A percentile compares a stretch with the other conserved stretches of the same genome.
phyloP scores from a whole-genome alignment of 805 yeast species.

The Vanderwaltozyma polyspora region DNA sequence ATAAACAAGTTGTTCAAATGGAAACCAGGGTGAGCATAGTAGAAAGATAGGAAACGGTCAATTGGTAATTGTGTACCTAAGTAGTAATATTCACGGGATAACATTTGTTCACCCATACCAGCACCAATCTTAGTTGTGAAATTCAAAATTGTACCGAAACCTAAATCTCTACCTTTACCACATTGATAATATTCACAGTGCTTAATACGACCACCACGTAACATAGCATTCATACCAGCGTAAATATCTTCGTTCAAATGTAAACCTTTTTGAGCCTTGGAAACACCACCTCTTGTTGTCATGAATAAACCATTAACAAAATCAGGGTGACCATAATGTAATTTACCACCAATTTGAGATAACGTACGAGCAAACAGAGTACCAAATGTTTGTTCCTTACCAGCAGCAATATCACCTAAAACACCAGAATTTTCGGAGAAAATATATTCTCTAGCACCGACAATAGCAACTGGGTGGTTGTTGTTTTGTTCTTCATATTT shows the following conservation, averaged over 20 bases:
- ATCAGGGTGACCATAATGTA: constrained; percentile 96
- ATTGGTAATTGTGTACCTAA: constrained; percentile 81
- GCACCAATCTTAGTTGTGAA: constrained; percentile 97
- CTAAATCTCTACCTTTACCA: constrained; percentile 93
- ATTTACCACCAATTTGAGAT: constrained; percentile 87
- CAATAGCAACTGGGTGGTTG: constrained; percentile 84
- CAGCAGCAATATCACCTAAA: constrained; percentile 93
- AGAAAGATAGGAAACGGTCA: constrained; percentile 82
- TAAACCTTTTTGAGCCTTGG: constrained; percentile 89
- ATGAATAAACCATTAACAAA: constrained; percentile 79
- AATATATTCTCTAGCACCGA: constrained; percentile 91
- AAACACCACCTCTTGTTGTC: constrained; percentile 93
- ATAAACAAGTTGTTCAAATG: constrained; percentile 84
- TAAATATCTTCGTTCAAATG: constrained; percentile 92
- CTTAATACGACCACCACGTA: constrained; percentile 88
- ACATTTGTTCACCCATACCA: constrained; percentile 95
- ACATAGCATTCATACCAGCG: constrained; percentile 85
- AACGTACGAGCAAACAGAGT: constrained; percentile 87
- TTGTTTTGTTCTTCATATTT: constrained; percentile 34
- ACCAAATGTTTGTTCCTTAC: constrained; percentile 95
- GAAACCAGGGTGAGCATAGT: constrained; percentile 94
- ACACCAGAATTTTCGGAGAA: constrained; percentile 89
- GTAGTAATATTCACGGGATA: constrained; percentile 84
- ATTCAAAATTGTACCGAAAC: constrained; percentile 82
- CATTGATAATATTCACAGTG: constrained; percentile 94